Evolutionary conservation across 805 yeast genomes (phyloP).

Genomic region (Yamadazyma ubonensis): DNA sequence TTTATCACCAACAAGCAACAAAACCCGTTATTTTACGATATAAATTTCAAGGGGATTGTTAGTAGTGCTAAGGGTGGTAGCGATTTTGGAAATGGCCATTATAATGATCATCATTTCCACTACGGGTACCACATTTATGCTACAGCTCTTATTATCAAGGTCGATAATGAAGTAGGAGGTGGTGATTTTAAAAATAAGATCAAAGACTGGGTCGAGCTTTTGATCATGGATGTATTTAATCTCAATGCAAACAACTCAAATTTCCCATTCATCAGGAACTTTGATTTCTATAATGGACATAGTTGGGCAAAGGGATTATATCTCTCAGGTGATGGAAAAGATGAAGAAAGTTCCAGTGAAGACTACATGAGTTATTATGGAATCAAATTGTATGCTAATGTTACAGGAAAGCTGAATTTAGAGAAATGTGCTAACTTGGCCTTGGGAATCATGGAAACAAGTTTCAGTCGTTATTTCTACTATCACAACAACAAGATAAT

Average conservation of each 20-base stretch:
- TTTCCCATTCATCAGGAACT: constrained; percentile 64
- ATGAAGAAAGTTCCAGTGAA: constrained; percentile 70
- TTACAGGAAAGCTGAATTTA: constrained; percentile 52
- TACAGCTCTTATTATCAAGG: constrained; percentile 23
- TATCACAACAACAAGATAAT: constrained; percentile 45
- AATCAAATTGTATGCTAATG: constrained; percentile 66
- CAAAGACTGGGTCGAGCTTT: constrained; percentile 56
- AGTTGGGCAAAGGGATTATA: constrained; percentile 73
- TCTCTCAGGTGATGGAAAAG: constrained; percentile 64
- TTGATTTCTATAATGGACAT: constrained; percentile 75
- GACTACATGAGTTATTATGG: constrained; percentile 70
- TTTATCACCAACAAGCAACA: constrained; percentile 45
- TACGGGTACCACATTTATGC: constrained; percentile 47
- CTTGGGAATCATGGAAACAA: constrained; percentile 52
- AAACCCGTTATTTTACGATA: constrained; percentile 76
- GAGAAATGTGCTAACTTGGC: constrained; percentile 57
- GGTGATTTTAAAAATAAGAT: constrained; percentile 50
- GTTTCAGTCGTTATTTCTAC: constrained; percentile 57
- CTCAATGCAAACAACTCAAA: constrained; percentile 51
- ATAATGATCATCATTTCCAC: constrained; percentile 77
- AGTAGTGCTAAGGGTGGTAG: constrained; percentile 63
- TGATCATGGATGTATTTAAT: constrained; percentile 68
- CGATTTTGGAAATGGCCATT: constrained; percentile 72
- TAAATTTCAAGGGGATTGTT: constrained; percentile 73
- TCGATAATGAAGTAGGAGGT: constrained; percentile 31